Conservation (phyloP, 352 stramenopile species). For the Pythium folliculosum region DNA sequence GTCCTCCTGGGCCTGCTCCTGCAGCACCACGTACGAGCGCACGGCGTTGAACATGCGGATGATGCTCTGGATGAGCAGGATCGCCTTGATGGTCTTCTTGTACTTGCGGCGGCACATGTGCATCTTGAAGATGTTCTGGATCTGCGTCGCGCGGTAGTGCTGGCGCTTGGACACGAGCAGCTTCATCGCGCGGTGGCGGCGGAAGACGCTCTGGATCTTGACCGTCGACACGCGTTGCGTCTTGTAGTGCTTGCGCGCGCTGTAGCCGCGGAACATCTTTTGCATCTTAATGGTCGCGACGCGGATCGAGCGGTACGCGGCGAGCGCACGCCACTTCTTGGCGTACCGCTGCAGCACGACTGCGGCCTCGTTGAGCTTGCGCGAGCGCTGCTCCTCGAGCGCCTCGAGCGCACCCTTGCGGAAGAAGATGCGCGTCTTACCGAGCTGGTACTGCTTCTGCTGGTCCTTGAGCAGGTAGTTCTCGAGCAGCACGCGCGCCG, state of each 20-base stretch:
- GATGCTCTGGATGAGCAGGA: slow-evolving; percentile 77
- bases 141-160: slow-evolving; percentile 73
- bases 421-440: slow-evolving; percentile 95
- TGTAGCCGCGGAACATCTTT: slow-evolving; percentile 53
- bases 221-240: slow-evolving; percentile 62
- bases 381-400: slow-evolving; percentile 86
- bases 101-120: slow-evolving; percentile 66
- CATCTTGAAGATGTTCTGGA: slow-evolving; percentile 88
- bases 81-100: slow-evolving; percentile 63
- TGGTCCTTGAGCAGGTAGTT: slow-evolving; percentile 66
- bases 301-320: slow-evolving; percentile 61
- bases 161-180: slow-evolving; percentile 61
- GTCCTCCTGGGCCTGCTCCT: slow-evolving; percentile 91
- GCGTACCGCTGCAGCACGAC: slow-evolving; percentile 81
- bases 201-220: slow-evolving; percentile 65
- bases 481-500: slow-evolving; percentile 53
- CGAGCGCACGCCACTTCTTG: slow-evolving; percentile 80
- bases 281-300: slow-evolving; percentile 59
- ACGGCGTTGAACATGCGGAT: slow-evolving; percentile 83
- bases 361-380: slow-evolving; percentile 76
- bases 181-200: slow-evolving; percentile 60
- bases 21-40: slow-evolving; percentile 68
- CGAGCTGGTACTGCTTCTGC: slow-evolving; percentile 74
- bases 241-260: slow-evolving; percentile 51
- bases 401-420: slow-evolving; percentile 89